Percentiles rank a stretch among this genome's conserved stretches.
Conservation (phyloP, 208 protist species). For the Tritrichomonas foetus region DNA sequence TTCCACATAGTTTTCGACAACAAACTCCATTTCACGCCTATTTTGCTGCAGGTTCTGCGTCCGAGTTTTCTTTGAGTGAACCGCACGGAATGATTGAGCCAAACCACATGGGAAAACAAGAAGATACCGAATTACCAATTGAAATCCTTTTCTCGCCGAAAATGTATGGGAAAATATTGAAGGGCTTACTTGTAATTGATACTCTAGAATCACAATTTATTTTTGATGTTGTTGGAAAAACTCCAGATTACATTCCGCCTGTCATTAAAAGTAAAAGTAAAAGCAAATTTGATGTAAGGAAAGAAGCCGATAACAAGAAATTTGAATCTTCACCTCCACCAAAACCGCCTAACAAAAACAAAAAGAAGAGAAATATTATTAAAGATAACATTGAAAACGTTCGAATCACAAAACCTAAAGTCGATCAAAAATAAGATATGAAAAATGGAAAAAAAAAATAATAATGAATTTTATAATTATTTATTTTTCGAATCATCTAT, state of each 20-base stretch:
- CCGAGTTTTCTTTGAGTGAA: not conserved
- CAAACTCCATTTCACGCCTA: constrained; percentile 28
- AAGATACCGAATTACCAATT: not conserved
- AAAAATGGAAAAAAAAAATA: too few relatives aligned
- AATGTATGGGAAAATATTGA: not conserved
- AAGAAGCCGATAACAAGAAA: too few relatives aligned
- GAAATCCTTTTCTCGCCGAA: not conserved
- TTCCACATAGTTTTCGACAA: not conserved
- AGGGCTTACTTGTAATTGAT: constrained; percentile 23
- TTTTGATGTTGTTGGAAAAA: constrained; percentile 8
- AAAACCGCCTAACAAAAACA: too few relatives aligned
- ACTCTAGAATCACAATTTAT: constrained; percentile 5
- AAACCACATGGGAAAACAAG: not conserved
- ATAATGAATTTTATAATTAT: too few relatives aligned
- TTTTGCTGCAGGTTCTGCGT: not conserved
- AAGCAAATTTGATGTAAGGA: too few relatives aligned
- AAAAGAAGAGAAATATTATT: too few relatives aligned
- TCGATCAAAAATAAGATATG: too few relatives aligned
- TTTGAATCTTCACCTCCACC: too few relatives aligned
- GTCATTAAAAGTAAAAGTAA: not conserved
- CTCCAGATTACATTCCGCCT: constrained; percentile 9
- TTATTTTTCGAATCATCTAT: too few relatives aligned
- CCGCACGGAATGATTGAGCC: not conserved
- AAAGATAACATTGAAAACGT: too few relatives aligned
- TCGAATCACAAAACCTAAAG: too few relatives aligned